Conservation (phyloP, 2,329 filamentous ascomycete species). For the Xylariaceae sp. region DNA sequence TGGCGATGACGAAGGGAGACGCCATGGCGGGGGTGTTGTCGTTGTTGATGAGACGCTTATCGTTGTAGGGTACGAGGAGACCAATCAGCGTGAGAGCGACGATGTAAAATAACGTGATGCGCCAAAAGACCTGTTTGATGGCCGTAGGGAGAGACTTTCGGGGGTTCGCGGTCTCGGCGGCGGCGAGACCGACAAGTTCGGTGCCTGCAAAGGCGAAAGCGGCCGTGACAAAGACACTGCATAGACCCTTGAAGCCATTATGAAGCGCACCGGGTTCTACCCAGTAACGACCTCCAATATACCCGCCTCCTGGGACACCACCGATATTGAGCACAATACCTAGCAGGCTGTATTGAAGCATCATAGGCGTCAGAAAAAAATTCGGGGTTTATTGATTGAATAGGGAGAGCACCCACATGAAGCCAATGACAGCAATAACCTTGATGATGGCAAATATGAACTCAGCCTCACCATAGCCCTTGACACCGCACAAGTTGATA, state of each 20-base stretch:
- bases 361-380: constrained; percentile 4
- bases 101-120: constrained; percentile 89
- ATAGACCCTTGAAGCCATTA: constrained; percentile 84
- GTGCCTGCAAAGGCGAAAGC: constrained; percentile 80
- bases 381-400: not conserved
- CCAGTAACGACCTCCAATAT: constrained; percentile 85
- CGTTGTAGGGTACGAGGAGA: constrained; percentile 77
- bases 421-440: constrained; percentile 83
- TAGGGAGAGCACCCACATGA: constrained; percentile 68
- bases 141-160: constrained; percentile 83
- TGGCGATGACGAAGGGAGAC: constrained; percentile 93
- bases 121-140: constrained; percentile 94
- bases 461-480: constrained; percentile 88
- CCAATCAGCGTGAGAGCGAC: constrained; percentile 82
- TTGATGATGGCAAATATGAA: constrained; percentile 89
- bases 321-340: constrained; percentile 87
- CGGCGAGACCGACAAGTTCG: constrained; percentile 77
- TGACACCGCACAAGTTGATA: constrained; percentile 90
- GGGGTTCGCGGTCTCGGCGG: constrained; percentile 80
- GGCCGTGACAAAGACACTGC: constrained; percentile 77
- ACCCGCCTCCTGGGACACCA: constrained; percentile 74
- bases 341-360: constrained; percentile 65
- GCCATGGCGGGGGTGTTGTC: constrained; percentile 68
- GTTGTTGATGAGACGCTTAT: constrained; percentile 66
- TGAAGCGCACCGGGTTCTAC: constrained; percentile 80